Base-by-base conservation (phyloP, 352 stramenopile species). In the Pythium vanterpoolii region DNA sequence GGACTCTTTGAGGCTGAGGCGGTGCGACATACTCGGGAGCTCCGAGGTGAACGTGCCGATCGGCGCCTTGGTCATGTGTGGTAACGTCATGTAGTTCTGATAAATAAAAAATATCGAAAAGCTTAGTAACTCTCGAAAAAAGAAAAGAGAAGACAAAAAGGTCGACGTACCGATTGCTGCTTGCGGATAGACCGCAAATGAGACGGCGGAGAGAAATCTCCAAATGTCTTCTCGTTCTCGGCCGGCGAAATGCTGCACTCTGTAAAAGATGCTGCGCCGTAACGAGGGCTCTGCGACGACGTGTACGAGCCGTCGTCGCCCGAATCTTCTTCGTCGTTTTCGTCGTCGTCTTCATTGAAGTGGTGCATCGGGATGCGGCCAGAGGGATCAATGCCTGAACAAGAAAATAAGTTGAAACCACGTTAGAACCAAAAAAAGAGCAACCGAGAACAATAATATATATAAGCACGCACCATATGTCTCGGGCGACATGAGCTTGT, bases 401-500 rank as follows among this genome's bases (percentile, higher is more conserved):
- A 16, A 40, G n/a, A 40, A 3, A 40, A 40, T n/a, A n/a, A n/a
- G n/a, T n/a, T n/a, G n/a, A 40, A 40, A 16, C 10, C 5, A 16
- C 3, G 10, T 40, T 6, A 40, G 31, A 36, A 36, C 31, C 31
- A 36, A 36, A 36, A 36, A 36, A 40, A n/a, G n/a, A n/a, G n/a
- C n/a, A n/a, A n/a, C n/a, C n/a, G n/a, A n/a, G n/a, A n/a, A n/a
- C n/a, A n/a, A 16, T 40, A 40, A 40, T 5, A 4, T 19, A 16
- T 4, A 40, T 9, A 5, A 40, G 34, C 34, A 40, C 90, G 71
- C 80, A 85, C 24, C 65, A 65, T 93, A 93, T 0, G 80, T 90
- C 71, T 89, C 80, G 18, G 83, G 79, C 2, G 80, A 86, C 28
- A 93, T 62, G n/a, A 93, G 71, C 18, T 83, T 83, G 56, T 87